A percentile compares a stretch with the other conserved stretches of the same genome.
phyloP scores from a whole-genome alignment of 2,329 filamentous ascomycete genomes.

The Cladosporium colombiae region DNA sequence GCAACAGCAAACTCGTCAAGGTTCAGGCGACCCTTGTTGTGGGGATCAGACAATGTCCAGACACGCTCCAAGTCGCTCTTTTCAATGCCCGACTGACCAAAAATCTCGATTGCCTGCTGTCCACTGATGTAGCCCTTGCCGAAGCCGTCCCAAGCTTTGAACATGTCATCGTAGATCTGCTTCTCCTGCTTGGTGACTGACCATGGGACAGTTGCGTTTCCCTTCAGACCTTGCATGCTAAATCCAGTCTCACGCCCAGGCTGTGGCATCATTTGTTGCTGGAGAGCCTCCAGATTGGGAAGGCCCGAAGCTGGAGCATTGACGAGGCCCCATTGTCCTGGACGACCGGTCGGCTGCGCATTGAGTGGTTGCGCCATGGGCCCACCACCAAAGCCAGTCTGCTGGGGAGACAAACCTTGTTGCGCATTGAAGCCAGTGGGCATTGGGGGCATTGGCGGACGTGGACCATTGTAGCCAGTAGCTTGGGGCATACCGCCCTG shows the following conservation, averaged over 20 bases:
- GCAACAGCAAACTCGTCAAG: conserved; percentile 97
- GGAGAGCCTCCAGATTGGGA: conserved; percentile 89
- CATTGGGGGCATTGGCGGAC: conserved; percentile 79
- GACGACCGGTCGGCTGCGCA: conserved; percentile 88
- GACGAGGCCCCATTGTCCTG: conserved; percentile 97
- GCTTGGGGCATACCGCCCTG: conserved; percentile 65
- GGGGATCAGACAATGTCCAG: conserved; percentile 91
- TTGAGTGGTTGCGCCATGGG: conserved; percentile 69
- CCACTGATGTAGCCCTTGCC: conserved; percentile 90
- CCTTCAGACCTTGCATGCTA: conserved; percentile 82
- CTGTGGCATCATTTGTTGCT: conserved; percentile 96
- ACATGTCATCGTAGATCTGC: conserved; percentile 91
- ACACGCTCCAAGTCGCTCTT: conserved; percentile 87
- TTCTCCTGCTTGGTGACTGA: conserved; percentile 99
- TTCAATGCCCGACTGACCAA: conserved; percentile 91
- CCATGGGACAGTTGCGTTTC: conserved; percentile 96
- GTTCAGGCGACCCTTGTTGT: conserved; percentile 91
- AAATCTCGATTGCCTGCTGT: conserved; percentile 92
- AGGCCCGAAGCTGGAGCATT: conserved; percentile 87
- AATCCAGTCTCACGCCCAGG: conserved; percentile 85
- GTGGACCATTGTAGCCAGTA: conserved; percentile 77
- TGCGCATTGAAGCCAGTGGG: conserved; percentile 69
- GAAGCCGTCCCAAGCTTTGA: conserved; percentile 95
- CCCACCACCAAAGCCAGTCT: conserved; percentile 62
- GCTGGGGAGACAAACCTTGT: conserved; percentile 59